Evolutionary conservation across 768 basidiomycete genomes (phyloP).

Genomic region (Tephrocybe sp.): DNA sequence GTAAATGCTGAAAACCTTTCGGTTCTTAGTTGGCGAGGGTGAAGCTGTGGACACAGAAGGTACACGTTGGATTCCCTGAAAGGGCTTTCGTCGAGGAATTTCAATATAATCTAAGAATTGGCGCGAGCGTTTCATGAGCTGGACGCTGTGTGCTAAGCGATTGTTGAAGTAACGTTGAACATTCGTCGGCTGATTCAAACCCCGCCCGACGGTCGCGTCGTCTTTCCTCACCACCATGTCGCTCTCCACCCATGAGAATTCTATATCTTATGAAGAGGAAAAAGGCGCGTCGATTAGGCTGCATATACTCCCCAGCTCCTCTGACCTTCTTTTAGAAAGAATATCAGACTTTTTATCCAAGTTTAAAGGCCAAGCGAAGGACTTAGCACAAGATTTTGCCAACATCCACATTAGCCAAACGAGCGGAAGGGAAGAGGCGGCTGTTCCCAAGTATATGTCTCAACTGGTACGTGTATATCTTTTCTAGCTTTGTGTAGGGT

Average conservation of each 20-base stretch:
- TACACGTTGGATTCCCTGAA: conserved; percentile 1
- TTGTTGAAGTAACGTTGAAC: conserved; percentile 1
- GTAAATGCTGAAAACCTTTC: not conserved
- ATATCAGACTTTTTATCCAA: conserved; percentile 71
- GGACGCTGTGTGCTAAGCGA: not conserved
- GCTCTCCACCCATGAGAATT: conserved; percentile 55
- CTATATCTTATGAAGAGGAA: conserved; percentile 69
- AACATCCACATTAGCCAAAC: conserved; percentile 63
- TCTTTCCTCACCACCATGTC: conserved; percentile 50
- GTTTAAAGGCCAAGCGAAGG: conserved; percentile 63
- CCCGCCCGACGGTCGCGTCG: conserved; percentile 26
- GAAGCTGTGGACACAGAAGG: not conserved
- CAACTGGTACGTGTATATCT: conserved; percentile 62
- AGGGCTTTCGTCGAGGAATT: conserved; percentile 9
- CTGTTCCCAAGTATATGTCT: conserved; percentile 72
- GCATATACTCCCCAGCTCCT: not conserved
- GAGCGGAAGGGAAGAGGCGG: conserved; percentile 34
- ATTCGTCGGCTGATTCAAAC: conserved; percentile 29
- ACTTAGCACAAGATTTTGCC: conserved; percentile 63
- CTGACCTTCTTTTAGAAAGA: conserved; percentile 41
- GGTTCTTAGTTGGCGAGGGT: conserved; percentile 12
- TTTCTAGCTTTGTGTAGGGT: conserved; percentile 24
- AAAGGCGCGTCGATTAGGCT: conserved; percentile 43
- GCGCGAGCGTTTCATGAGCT: conserved; percentile 7
- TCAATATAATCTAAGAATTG: conserved; percentile 16